Base-by-base conservation (phyloP, 371 early-diverging fungal species). In the Capniomyces stellatus region DNA sequence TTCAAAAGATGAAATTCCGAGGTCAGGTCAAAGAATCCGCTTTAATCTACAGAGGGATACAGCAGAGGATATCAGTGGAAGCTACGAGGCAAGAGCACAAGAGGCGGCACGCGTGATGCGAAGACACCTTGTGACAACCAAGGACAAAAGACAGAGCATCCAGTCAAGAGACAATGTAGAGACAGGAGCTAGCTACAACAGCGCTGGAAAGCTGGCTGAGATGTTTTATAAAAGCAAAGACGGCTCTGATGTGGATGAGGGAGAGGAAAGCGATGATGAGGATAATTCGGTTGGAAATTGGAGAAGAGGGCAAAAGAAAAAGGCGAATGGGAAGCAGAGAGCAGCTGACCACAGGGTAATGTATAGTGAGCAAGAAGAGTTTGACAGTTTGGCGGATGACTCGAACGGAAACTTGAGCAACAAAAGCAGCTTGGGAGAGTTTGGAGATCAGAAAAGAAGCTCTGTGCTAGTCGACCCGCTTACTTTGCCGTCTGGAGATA, bases 401-500 rank as follows among this genome's bases (percentile, higher is more conserved):
- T 6, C 8, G 10, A 19, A n/a, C 3, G 35, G 28, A n/a, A 10
- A 39, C 12, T 24, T 2, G 3, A 31, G 23, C 18, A 39, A 51
- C 12, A 51, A 12, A 12, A 40, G 21, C 19, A 2, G 35, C 8
- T 4, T 3, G 13, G 25, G 19, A 18, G 13, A 1, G 22, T 8
- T 6, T 27, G 48, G n/a, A 19, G n/a, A 27, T 13, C 29, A 4
- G 41, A 51, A 22, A 40, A 52, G 10, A n/a, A 27, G 23, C 18
- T 50, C 54, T 12, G 67, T 59, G 1, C 25, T 58, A 1, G 66
- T 63, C 18, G 63, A 70, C 42, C 66, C 77, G 12, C 71, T 74
- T 48, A 75, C 63, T 29, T 64, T 85, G 39, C 75, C 76, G 22
- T 78, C 83, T 51, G 91, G 89, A 23, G 78, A 86, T 29, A 79